Conservation (phyloP, 371 early-diverging fungal species). For the Funneliformis caledonium region DNA sequence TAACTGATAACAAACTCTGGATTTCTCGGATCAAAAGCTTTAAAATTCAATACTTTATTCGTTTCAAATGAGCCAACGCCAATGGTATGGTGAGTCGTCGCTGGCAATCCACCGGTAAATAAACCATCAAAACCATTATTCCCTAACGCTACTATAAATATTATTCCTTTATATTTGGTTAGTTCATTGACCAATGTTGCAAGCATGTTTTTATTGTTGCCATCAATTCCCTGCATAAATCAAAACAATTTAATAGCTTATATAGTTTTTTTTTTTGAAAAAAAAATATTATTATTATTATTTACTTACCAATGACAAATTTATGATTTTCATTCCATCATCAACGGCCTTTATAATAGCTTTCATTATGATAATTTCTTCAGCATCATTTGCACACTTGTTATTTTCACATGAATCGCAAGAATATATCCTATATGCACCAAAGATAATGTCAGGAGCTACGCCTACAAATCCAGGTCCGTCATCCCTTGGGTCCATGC, state of each 20-base stretch:
- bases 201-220: conserved; percentile 53
- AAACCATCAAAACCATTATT: conserved; percentile 76
- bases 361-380: conserved; percentile 61
- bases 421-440: conserved; percentile 66
- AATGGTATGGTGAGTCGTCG: conserved; percentile 61
- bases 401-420: conserved; percentile 54
- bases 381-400: conserved; percentile 30
- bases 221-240: conserved; percentile 41
- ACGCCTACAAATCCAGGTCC: conserved; percentile 54
- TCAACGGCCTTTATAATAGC: conserved; percentile 65
- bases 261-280: too few species aligned
- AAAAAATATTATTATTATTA: background rate
- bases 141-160: conserved; percentile 66
- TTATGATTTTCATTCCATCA: conserved; percentile 68
- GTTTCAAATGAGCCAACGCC: conserved; percentile 79
- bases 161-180: conserved; percentile 47
- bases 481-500: conserved; percentile 40
- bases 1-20: background rate
- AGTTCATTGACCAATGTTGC: conserved; percentile 52
- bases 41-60: conserved; percentile 43
- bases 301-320: conserved; percentile 68
- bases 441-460: conserved; percentile 63
- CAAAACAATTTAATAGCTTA: too few species aligned
- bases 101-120: conserved; percentile 62
- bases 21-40: background rate